Evolutionary conservation across 2,329 filamentous ascomycete genomes (phyloP), one percentile per base, ranked within the genome.

Genomic region (Albifimbria verrucaria): DNA sequence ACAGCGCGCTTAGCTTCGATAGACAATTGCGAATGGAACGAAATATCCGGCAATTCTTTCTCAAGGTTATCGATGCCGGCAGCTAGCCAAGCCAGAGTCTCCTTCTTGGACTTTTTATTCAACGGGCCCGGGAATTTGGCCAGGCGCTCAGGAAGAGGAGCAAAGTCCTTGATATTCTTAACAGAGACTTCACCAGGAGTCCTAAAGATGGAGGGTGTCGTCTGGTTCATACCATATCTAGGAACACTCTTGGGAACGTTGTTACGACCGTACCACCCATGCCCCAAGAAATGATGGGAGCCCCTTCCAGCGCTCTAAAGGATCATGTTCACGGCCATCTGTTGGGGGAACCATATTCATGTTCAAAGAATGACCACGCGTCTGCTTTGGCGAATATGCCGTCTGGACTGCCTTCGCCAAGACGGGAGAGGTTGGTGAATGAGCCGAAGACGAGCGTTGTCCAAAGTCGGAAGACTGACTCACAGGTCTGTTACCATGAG

Each of bases 221-320:
- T 77, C 59, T 88, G 84, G 48, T 86, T 89, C 58, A 90, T 86
- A 23, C 87, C 85, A 70, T 96, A 97, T 46, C 92, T 86, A 15
- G 93, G 92, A 28, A 94, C 83, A 59, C 93, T 88, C 67, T 89
- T 92, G 95, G 94, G 64, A 97, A 97, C 43, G 87, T 90, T 1
- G 89, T 92, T 3, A 95, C 79, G 11, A 97, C 75, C 2, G 83
- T 82, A 12, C 94, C 94, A 20, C 92, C 92, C 48, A 95, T 85
- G 3, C 91, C 92, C 87, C 95, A 99, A 1, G 82, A 83, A 63
- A 97, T 87, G 12, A 96, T 81, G 0, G 95, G 94, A 12, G 84
- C 82, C 3, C 95, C 95, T 89, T 92, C 94, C 94, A 99, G 59
- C 94, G 81, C 67, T 96, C 82, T 7, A 99, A 75, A 2, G 87